Percentiles rank a stretch among this genome's conserved stretches.
Conservation (phyloP, 2,329 filamentous ascomycete species). For the Ascochyta clinopodiicola region DNA sequence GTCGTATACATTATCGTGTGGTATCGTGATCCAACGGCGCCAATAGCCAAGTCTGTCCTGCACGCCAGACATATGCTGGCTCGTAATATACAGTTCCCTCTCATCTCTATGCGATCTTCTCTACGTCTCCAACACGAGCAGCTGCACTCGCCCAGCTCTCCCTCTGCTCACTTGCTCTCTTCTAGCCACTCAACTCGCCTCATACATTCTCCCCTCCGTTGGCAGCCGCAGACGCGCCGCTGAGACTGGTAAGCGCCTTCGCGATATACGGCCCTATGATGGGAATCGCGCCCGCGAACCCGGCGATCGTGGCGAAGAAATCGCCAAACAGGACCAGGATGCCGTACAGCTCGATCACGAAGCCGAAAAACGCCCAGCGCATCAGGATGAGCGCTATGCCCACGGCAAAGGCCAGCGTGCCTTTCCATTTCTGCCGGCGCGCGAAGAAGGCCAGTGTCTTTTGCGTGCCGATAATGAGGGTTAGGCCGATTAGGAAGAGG, state of each 20-base stretch:
- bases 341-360: constrained; percentile 88
- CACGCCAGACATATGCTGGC: background rate
- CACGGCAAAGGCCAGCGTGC: constrained; percentile 83
- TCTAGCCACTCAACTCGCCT: background rate
- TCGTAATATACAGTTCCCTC: constrained; percentile 1
- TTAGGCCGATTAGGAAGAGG: constrained; percentile 95
- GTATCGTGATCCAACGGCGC: constrained; percentile 2
- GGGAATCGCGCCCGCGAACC: constrained; percentile 84
- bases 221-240: constrained; percentile 12
- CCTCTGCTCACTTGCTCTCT: background rate
- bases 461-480: constrained; percentile 89
- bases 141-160: background rate
- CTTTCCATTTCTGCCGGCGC: constrained; percentile 88
- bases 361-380: constrained; percentile 90
- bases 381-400: constrained; percentile 87
- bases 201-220: constrained; percentile 12
- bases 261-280: constrained; percentile 88
- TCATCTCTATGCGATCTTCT: background rate
- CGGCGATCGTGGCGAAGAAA: constrained; percentile 89
- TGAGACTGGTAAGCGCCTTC: constrained; percentile 69
- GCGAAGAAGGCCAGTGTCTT: constrained; percentile 96
- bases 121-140: background rate
- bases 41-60: background rate
- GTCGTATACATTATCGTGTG: constrained; percentile 2
- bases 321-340: constrained; percentile 94